Conservation (phyloP, 345 rosid genomes). For the Dipteronia sinensis region DNA sequence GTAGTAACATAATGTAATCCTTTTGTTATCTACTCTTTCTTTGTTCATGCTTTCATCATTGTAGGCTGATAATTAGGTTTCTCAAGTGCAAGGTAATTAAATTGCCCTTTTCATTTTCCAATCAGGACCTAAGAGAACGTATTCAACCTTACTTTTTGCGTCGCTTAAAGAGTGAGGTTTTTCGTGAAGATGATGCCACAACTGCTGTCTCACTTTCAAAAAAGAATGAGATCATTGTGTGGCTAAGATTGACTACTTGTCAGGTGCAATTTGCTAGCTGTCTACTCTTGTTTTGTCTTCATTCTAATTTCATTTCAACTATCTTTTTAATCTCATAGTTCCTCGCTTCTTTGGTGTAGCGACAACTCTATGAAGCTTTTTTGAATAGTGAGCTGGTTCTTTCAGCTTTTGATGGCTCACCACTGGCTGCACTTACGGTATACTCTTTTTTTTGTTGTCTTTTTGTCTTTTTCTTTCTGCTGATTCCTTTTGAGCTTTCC, state of each 20-base stretch:
- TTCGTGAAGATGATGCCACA: slow-evolving; percentile 54
- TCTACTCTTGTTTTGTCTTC: neutral
- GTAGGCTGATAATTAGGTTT: neutral
- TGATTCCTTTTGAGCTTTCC: neutral
- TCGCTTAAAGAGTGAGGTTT: slow-evolving; percentile 87
- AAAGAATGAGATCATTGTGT: slow-evolving; percentile 89
- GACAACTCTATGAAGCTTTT: slow-evolving; percentile 88
- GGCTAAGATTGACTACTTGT: slow-evolving; percentile 82
- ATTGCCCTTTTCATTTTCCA: neutral
- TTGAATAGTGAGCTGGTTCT: slow-evolving; percentile 86
- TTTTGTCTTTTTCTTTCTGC: slow-evolving; percentile 15
- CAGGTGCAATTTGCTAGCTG: slow-evolving; percentile 57
- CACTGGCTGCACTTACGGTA: slow-evolving; percentile 98
- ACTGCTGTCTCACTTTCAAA: slow-evolving; percentile 66
- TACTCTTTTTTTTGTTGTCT: slow-evolving; percentile 10
- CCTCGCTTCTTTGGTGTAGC: slow-evolving; percentile 43
- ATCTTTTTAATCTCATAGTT: slow-evolving; percentile 14
- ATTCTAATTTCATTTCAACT: slow-evolving; percentile 8
- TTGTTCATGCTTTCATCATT: neutral
- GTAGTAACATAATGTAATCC: neutral
- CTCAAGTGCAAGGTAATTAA: neutral
- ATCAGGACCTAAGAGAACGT: slow-evolving; percentile 81
- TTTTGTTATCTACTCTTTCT: neutral
- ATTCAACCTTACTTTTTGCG: slow-evolving; percentile 95
- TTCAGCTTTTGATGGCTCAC: slow-evolving; percentile 96